Conservation (phyloP, 768 basidiomycete genomes). For the Termitomyces sp. region DNA sequence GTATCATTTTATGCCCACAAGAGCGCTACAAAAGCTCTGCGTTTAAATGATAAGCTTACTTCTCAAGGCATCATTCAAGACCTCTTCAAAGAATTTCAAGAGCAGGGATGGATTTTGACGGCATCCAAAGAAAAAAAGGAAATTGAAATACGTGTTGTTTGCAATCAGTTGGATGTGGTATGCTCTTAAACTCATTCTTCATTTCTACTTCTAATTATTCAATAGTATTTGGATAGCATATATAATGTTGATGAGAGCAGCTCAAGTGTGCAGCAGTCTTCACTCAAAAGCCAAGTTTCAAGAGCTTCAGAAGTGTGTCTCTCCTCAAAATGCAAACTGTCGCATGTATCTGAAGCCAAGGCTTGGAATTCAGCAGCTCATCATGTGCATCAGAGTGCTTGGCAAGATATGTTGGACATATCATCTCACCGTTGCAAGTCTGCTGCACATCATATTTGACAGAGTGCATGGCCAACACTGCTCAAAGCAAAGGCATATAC, state of each 20-base stretch:
- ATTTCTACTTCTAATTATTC: not conserved
- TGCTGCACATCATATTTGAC: not conserved
- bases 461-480: not conserved
- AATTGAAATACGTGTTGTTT: not conserved
- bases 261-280: not conserved
- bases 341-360: not conserved
- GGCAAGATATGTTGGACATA: not conserved
- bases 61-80: not conserved
- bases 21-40: not conserved
- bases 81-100: not conserved
- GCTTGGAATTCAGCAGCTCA: not conserved
- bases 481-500: not conserved
- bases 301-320: too few relatives aligned
- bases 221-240: not conserved
- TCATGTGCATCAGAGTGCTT: not conserved
- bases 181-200: not conserved
- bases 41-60: not conserved
- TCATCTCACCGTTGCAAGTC: not conserved
- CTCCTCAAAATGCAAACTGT: not conserved
- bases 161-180: not conserved
- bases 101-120: not conserved
- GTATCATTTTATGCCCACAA: not conserved
- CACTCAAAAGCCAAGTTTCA: not conserved
- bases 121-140: not conserved
- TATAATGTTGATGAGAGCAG: not conserved